A percentile compares a stretch with the other conserved stretches of the same genome.
Evolutionary conservation across 495 filamentous ascomycete genomes (phyloP).

Genomic region (Ascobolus immersus): DNA sequence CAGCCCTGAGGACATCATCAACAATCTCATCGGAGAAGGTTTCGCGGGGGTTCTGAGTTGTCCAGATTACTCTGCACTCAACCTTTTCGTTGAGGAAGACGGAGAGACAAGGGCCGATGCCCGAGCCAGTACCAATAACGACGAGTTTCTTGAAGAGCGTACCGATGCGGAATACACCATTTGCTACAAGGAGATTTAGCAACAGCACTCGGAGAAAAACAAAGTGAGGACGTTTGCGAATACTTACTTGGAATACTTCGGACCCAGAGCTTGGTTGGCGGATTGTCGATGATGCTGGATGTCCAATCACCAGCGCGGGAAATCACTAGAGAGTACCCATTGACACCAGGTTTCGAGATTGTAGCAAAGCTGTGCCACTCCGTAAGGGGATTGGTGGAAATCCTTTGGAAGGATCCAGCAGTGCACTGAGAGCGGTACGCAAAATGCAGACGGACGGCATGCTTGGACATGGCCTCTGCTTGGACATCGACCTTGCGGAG

Average conservation of each 20-base stretch:
- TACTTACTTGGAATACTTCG: slow-evolving; percentile 18
- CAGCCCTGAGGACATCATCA: slow-evolving; percentile 20
- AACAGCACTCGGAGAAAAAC: slow-evolving; percentile 12
- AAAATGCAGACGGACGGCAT: slow-evolving; percentile 50
- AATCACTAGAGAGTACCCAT: slow-evolving; percentile 45
- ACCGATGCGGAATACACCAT: slow-evolving; percentile 48
- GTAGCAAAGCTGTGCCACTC: slow-evolving; percentile 71
- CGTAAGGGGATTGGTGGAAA: slow-evolving; percentile 32
- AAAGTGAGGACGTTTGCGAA: not conserved
- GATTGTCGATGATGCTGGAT: slow-evolving; percentile 31
- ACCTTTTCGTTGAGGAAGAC: slow-evolving; percentile 21
- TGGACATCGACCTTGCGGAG: slow-evolving; percentile 33
- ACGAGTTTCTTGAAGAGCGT: slow-evolving; percentile 41
- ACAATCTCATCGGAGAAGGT: slow-evolving; percentile 24
- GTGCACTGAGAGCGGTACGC: slow-evolving; percentile 29
- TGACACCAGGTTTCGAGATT: slow-evolving; percentile 27
- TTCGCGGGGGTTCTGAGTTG: slow-evolving; percentile 19
- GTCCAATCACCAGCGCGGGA: slow-evolving; percentile 80
- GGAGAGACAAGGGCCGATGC: slow-evolving; percentile 44
- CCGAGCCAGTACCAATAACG: slow-evolving; percentile 59
- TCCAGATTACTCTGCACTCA: slow-evolving; percentile 27
- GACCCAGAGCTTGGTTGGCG: slow-evolving; percentile 32
- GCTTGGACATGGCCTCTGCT: slow-evolving; percentile 37
- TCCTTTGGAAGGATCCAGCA: slow-evolving; percentile 25
- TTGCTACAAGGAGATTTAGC: slow-evolving; percentile 28